Base-by-base conservation (phyloP, 2,329 filamentous ascomycete species). In the Cercospora sesami region DNA sequence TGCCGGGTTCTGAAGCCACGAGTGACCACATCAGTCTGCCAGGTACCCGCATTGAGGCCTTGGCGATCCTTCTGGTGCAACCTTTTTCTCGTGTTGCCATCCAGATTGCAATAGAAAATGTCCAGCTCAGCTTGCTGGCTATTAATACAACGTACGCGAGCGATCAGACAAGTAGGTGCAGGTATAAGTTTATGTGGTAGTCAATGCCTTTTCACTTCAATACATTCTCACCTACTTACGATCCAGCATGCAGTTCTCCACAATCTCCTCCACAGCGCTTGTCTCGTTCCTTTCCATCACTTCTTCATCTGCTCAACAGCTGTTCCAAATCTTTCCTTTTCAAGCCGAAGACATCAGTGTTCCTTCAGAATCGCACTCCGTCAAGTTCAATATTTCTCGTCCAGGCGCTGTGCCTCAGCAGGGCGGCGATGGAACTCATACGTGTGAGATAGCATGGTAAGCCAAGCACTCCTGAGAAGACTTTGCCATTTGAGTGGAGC, bases 51-150 rank as follows among this genome's bases (percentile, higher is more conserved):
- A 59, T 61, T 61, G 59, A 48, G 36, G 39, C 16, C 60, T 62
- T 62, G 60, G 60, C 60, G 33, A 62, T 62, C 60, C 60, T 62
- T 62, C 60, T 62, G 36, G 60, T 62, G 39, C 60, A 18, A 62
- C 60, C 36, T 33, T 48, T 62, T 62, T 51, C 60, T 62, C 60
- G 60, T 62, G 39, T 59, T 36, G 55, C 30, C 55, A 36, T 59
- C 31, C n/a, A 59, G 31, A 36, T 59, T 8, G 3, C n/a, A 21
- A 59, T 59, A 12, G 4, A 31, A 58, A 59, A 3, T 4, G 14
- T n/a, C 14, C 55, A 33, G 55, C 31, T 23, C 55, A 59, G 55
- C 30, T 36, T 16, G 26, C n/a, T 10, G 55, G 18, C 55, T 59
- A 59, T 33, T 31, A 59, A 36, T 31, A 59, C 30, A 36, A n/a